Evolutionary conservation across 2,329 filamentous ascomycete genomes (phyloP).

Genomic region (Diaporthe nobilis): DNA sequence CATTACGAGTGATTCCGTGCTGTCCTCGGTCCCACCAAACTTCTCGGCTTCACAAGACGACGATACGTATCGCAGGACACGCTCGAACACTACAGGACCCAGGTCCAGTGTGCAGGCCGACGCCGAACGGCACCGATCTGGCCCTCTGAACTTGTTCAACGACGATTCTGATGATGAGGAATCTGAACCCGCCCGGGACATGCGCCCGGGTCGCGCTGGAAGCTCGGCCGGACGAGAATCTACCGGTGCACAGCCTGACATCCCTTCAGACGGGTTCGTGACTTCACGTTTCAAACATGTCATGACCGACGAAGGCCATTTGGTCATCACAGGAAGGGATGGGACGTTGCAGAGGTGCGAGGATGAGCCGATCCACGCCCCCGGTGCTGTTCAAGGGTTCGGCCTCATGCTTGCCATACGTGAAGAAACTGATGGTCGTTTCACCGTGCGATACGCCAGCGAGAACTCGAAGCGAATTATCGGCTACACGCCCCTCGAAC

Average conservation of each 20-base stretch:
- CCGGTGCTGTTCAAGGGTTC: constrained; percentile 85
- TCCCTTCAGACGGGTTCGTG: constrained; percentile 58
- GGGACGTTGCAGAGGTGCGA: constrained; percentile 84
- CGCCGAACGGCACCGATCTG: constrained; percentile 55
- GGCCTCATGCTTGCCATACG: constrained; percentile 82
- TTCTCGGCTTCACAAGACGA: constrained; percentile 41
- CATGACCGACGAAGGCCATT: constrained; percentile 82
- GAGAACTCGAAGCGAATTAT: constrained; percentile 84
- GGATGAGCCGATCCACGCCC: constrained; percentile 91
- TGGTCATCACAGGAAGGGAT: constrained; percentile 84
- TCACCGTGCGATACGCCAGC: constrained; percentile 81
- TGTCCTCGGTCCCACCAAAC: constrained; percentile 27
- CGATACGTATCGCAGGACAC: constrained; percentile 48
- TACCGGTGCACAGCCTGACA: constrained; percentile 1
- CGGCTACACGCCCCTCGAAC: constrained; percentile 81
- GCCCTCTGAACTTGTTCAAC: constrained; percentile 50
- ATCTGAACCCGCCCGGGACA: constrained; percentile 43
- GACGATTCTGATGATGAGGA: constrained; percentile 49
- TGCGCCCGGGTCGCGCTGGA: not conserved
- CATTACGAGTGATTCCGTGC: constrained; percentile 37
- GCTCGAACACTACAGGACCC: constrained; percentile 55
- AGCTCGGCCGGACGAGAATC: constrained; percentile 35
- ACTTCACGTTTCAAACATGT: constrained; percentile 85
- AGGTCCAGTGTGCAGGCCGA: constrained; percentile 63
- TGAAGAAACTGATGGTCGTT: constrained; percentile 76